Evolutionary conservation across 225 moss, liverwort and hornwort species (phyloP), one percentile per base, ranked within the genome.

Genomic region (Marchantia polymorpha): DNA sequence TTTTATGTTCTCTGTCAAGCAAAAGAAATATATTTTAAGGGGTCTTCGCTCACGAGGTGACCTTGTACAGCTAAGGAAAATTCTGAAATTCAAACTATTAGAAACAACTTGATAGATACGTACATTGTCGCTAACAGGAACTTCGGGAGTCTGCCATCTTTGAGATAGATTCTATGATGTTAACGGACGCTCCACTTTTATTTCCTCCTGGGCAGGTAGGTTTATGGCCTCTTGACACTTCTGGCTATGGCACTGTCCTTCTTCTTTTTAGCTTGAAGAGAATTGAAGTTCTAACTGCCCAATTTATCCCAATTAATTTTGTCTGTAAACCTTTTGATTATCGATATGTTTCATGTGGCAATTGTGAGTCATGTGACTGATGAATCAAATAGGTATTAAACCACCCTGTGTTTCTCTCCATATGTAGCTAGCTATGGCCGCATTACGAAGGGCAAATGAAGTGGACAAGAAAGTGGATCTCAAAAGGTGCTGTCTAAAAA

Each of bases 151-250:
- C 87, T 74, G 99, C 99, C 52, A 85, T 77, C 82, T 87, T 88
- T 81, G 75, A 91, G 75, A 90, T 92, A 64, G 91, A 95, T 80
- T 81, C 88, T 56, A 91, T 99, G 91, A 92, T 99, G 99, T 87
- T 93, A 25, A 93, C 99, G 67, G 95, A 99, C 85, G 95, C 90
- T 47, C 95, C 99, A 51, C 93, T 99, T 63, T 91, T 99, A 39
- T 95, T 89, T 78, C 84, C 99, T 54, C 99, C 99, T n/a, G 99
- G 99, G 82, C 95, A 93, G 95, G 92, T 92, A 77, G 75, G 60
- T 64, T 54, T 10, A 8, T 54, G 53, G 9, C 54, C 53, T 29
- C 52, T 2, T 26, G 31, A 10, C 27, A 25, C 47, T n/a, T 23
- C 60, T 59, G 39, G 39, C 58, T 61, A 9, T 31, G 26, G 58